Percentiles rank a stretch among this genome's conserved stretches.
These are phyloP conservation scores for Zychaea mexicana DNA, from an alignment of 371 early-diverging fungal species.

Conservation along the genomic window DNA sequence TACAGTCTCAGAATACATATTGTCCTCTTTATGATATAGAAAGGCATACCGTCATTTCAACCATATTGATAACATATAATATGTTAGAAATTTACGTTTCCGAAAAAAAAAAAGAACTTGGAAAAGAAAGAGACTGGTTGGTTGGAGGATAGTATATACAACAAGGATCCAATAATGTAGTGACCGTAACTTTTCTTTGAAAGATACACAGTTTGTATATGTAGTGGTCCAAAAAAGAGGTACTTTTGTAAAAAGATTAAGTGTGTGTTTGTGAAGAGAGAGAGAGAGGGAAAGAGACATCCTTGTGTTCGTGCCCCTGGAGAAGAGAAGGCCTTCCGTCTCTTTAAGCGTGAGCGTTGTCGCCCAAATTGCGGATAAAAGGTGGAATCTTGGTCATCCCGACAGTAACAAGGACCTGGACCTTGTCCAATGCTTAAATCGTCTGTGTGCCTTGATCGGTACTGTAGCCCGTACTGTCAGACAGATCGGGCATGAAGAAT, in stretches of 20 bases:
- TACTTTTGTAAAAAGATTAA: not conserved
- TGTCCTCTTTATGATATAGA: no score
- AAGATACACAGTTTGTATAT: not conserved
- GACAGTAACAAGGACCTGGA: slow-evolving; percentile 61
- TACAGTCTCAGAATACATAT: no score
- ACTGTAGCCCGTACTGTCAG: slow-evolving; percentile 41
- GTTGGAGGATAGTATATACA: no score
- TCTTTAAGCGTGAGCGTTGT: slow-evolving; percentile 57
- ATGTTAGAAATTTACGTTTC: no score
- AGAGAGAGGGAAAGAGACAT: not conserved
- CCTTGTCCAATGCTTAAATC: slow-evolving; percentile 62
- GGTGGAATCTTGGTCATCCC: slow-evolving; percentile 70
- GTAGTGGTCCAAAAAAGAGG: not conserved
- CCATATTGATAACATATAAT: no score
- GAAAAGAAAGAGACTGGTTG: no score
- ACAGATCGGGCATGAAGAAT: slow-evolving; percentile 41
- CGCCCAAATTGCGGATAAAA: slow-evolving; percentile 67
- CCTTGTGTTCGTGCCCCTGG: not conserved
- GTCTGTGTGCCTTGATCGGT: slow-evolving; percentile 55
- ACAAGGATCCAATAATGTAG: not conserved
- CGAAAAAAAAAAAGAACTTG: no score
- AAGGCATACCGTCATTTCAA: no score
- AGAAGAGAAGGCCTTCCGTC: not conserved
- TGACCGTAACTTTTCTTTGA: not conserved
- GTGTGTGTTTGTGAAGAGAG: no score